A percentile compares a stretch with the other conserved stretches of the same genome.
Evolutionary conservation across 2,329 filamentous ascomycete genomes (phyloP).

Genomic region (Pseudogymnoascus sp.): DNA sequence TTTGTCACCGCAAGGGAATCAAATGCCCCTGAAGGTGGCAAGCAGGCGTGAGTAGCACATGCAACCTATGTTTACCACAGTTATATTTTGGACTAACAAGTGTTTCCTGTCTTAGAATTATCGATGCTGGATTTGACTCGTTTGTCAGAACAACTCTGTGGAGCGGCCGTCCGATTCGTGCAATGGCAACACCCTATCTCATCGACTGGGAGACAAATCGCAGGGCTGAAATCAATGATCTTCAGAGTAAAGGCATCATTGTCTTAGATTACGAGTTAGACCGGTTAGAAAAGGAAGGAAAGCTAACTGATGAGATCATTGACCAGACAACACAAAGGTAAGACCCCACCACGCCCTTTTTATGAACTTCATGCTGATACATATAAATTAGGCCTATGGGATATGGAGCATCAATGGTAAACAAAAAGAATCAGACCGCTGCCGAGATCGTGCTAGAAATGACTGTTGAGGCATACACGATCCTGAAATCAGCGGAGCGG

Average conservation of each 20-base stretch:
- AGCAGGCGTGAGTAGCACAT: conserved; percentile 60
- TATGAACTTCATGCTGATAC: conserved; percentile 58
- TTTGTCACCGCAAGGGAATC: conserved; percentile 94
- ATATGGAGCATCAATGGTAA: conserved; percentile 83
- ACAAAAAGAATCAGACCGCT: conserved; percentile 70
- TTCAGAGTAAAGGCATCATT: conserved; percentile 75
- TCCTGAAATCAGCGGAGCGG: neutral
- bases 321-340: conserved; percentile 6
- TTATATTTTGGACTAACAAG: neutral
- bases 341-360: conserved; percentile 52
- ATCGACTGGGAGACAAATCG: conserved; percentile 90
- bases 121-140: conserved; percentile 79
- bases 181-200: conserved; percentile 87
- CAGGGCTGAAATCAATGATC: conserved; percentile 74
- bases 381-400: conserved; percentile 87
- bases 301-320: conserved; percentile 15
- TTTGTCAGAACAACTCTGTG: conserved; percentile 94
- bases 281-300: conserved; percentile 56
- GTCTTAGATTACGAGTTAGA: conserved; percentile 89
- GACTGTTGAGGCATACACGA: conserved; percentile 56
- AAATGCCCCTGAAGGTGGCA: conserved; percentile 84
- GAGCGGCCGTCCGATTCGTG: conserved; percentile 80
- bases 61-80: neutral
- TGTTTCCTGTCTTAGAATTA: neutral
- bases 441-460: conserved; percentile 89